Base-by-base conservation (phyloP, 305 asterid genomes). In the Rubia occidens region DNA sequence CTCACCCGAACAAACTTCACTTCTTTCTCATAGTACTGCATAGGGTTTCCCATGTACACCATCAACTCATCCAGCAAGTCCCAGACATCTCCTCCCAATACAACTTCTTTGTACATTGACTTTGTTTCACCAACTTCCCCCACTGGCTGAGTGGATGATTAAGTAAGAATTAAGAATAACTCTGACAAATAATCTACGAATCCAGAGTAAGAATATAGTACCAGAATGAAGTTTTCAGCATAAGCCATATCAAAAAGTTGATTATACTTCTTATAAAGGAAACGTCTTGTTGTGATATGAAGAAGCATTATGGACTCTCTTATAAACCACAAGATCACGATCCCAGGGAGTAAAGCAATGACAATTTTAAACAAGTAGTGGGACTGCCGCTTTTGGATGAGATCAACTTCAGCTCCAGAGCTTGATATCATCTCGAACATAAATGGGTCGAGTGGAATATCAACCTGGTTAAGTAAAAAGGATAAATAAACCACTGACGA, bases 11-110 rank as follows among this genome's bases (percentile, higher is more conserved):
- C 99, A 88, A 95, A 91, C 86, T 82, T 79, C 86, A 95, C 99
- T 47, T 86, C 91, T 76, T 88, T 95, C 75, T 88, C 96, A 73
- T 84, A 91, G 81, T 85, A 95, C 82, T 83, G 96, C 99, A 95
- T 91, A 74, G 99, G 99, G 66, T 91, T 86, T 72, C 90, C 79
- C 99, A 94, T 85, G 81, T 95, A 95, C 74, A 95, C 71, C 99
- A 95, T 95, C 87, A 95, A 72, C 80, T 95, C 97, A 71, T 95
- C 99, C 72, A 95, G 83, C 66, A 95, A 96, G 81, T 95, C 99
- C 99, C 99, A 95, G 66, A 91, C 96, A 87, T 95, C 99, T 72
- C 99, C 99, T 85, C 99, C 99, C 82, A 95, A 77, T 62, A 95
- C 90, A 42, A 95, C 95, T 69, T 92, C 97, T 80, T 91, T 95